Evolutionary conservation across 139 green algal species (phyloP), one percentile per base, ranked within the genome.

Genomic region (Spirogloea muscicola): DNA sequence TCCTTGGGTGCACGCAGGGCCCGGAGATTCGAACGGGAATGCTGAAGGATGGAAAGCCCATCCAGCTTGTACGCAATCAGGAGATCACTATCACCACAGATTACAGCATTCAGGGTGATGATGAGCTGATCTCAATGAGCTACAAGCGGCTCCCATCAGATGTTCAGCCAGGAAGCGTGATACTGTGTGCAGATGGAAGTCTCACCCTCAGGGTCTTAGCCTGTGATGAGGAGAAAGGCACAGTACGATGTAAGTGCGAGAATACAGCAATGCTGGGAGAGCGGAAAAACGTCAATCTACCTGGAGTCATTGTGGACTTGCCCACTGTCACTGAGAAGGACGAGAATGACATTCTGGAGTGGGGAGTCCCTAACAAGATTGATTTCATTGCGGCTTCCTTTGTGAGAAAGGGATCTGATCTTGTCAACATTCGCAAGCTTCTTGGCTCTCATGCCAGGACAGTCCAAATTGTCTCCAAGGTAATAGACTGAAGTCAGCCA

Each of bases 341-440:
- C 77, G 80, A 91, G 34, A 84, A 93, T 1, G 94, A 98, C 79
- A 83, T 98, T 58, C 67, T 91, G 3, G 83, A 96, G 52, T 98
- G 92, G 93, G 94, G 90, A 51, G 77, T 98, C 29, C 89, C 90
- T 74, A 96, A 97, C 78, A 86, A 95, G 58, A 93, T 98, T 36
- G 94, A 98, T 86, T 93, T 98, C 82, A 94, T 98, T 77, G 94
- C 94, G n/a, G 94, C 94, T 1, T 97, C 92, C 1, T 98, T 98
- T 81, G 94, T 98, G 77, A 87, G 93, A 62, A 97, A 97, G 86
- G 94, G 89, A 55, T 77, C 46, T 1, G 94, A 98, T 74, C 38
- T 98, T 1, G 88, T 93, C 80, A 82, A 86, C 61, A 97, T 98
- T 70, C 94, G 90, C 3, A 44, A 69, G 49, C 52, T 96, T 67